Percentiles rank a stretch among this genome's conserved stretches.
Evolutionary conservation across 140 eudicot genomes (phyloP).

Genomic region (Oenanthe javanica): DNA sequence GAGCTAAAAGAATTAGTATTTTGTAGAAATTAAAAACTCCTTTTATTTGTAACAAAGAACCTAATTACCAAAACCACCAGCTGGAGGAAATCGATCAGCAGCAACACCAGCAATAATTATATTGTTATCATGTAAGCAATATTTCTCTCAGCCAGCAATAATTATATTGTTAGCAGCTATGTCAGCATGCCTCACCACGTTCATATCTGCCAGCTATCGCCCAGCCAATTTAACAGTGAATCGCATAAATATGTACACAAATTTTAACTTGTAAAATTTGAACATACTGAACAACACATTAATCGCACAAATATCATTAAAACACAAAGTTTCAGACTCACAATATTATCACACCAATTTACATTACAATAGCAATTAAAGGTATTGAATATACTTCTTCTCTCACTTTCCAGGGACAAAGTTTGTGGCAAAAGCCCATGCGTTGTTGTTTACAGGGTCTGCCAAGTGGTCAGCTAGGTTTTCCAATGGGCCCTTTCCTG

Average conservation of each 20-base stretch:
- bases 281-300: neutral
- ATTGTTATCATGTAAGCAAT: no score
- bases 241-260: conserved; percentile 11
- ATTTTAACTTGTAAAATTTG: no score
- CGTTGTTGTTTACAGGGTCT: neutral
- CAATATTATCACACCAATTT: neutral
- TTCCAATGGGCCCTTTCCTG: neutral
- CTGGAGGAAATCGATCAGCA: conserved; percentile 98
- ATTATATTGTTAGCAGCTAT: conserved; percentile 57
- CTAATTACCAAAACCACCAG: conserved; percentile 90
- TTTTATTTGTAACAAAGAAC: conserved; percentile 1
- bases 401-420: neutral
- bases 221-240: conserved; percentile 80
- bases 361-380: neutral
- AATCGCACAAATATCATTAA: neutral
- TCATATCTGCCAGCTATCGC: conserved; percentile 63
- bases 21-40: no score
- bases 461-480: neutral
- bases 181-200: conserved; percentile 91
- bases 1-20: no score
- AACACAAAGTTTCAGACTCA: neutral
- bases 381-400: neutral
- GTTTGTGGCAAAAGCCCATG: neutral
- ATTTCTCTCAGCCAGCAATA: no score
- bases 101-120: conserved; percentile 91